phyloP scores from a whole-genome alignment of 306 rosid genomes.

The Malus orientalis region DNA sequence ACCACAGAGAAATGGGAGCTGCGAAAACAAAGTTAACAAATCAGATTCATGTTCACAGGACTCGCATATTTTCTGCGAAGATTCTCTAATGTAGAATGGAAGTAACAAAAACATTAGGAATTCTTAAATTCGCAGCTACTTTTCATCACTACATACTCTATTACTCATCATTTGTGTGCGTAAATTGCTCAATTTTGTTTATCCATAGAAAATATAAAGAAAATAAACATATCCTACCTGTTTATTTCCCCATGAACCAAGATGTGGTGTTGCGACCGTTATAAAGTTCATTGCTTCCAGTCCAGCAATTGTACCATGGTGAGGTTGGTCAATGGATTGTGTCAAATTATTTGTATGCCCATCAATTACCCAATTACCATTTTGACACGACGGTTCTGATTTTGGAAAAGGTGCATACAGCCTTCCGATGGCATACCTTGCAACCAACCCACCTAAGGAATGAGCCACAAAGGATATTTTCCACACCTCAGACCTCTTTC shows the following conservation, averaged over 20 bases:
- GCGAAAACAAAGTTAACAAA: slow-evolving; percentile 19
- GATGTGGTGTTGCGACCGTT: slow-evolving; percentile 95
- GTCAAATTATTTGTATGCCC: slow-evolving; percentile 31
- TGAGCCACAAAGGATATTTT: slow-evolving; percentile 94
- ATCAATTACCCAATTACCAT: slow-evolving; percentile 20
- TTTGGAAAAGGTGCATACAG: slow-evolving; percentile 41
- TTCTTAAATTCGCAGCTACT: background rate
- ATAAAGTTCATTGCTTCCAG: slow-evolving; percentile 85
- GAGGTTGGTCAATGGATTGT: slow-evolving; percentile 27
- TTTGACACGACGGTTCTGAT: slow-evolving; percentile 21
- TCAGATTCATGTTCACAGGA: background rate
- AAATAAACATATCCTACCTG: slow-evolving; percentile 39
- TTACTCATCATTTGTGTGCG: background rate
- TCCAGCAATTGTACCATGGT: slow-evolving; percentile 66
- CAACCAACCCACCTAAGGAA: slow-evolving; percentile 92
- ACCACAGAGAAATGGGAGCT: slow-evolving; percentile 91
- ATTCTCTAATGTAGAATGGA: background rate
- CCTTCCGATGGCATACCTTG: slow-evolving; percentile 90
- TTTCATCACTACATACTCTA: background rate
- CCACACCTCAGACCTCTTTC: slow-evolving; percentile 52
- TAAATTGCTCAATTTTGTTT: slow-evolving; percentile 1
- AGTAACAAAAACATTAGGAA: background rate
- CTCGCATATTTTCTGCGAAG: background rate
- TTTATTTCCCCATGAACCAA: slow-evolving; percentile 81
- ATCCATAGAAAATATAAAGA: background rate